Evolutionary conservation across 2,329 filamentous ascomycete genomes (phyloP), one percentile per base, ranked within the genome.

Genomic region (Calonectria honghensis): DNA sequence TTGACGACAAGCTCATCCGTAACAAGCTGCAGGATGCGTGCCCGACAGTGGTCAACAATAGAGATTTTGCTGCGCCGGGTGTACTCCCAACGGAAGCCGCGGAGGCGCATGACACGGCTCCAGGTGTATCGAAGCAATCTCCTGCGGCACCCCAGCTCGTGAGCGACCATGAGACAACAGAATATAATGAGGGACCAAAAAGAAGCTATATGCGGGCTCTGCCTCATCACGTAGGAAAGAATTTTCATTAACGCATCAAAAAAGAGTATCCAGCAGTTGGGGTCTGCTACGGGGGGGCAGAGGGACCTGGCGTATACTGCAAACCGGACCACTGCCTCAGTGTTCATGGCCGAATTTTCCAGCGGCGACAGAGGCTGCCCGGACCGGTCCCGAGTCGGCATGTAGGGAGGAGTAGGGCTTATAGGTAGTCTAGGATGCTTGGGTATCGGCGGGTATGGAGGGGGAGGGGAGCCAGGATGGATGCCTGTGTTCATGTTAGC

Each of bases 171-270:
- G 35, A 63, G 18, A n/a, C 35, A 63, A 5, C 4, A 41, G 14
- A 63, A 63, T 4, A 63, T 41, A 10, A 63, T 63, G 11, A 63
- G 16, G 4, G 14, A 20, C 57, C 57, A 63, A 29, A 63, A 63
- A 6, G 35, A 18, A 10, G 24, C 57, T 2, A 29, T 14, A 18
- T 63, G 37, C 3, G n/a, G 57, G 57, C 35, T 63, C 14, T 63
- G 57, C 24, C 35, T 24, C 24, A 41, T 63, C 35, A 63, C 41
- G 16, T 20, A 63, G 4, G 11, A n/a, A 10, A 63, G 57, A n/a
- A 63, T 41, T 9, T 27, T 14, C 2, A 41, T 3, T 6, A 63
- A 18, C 5, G 7, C 24, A 9, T 41, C 37, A 27, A 63, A 63
- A 31, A 63, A 63, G 9, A 29, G 35, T 3, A 6, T 24, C 57